These are phyloP conservation scores for Kazachstania africana DNA, from an alignment of 805 yeast genomes.

Conservation along the genomic window DNA sequence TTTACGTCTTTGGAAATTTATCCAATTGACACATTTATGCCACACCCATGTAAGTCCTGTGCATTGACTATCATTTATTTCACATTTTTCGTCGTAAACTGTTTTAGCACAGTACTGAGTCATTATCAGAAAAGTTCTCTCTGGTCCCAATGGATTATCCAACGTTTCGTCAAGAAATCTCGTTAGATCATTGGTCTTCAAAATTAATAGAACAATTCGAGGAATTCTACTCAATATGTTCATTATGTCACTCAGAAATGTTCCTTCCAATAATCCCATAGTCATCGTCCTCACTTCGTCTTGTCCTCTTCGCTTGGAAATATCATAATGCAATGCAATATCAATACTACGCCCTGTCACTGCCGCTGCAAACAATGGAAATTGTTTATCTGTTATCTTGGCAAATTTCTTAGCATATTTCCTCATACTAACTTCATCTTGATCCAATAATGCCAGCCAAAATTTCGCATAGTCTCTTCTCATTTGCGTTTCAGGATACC, in stretches of 20 bases:
- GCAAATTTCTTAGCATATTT: conserved; percentile 70
- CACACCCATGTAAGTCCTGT: conserved; percentile 21
- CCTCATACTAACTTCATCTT: conserved; percentile 54
- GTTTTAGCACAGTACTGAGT: conserved; percentile 80
- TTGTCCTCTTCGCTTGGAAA: conserved; percentile 40
- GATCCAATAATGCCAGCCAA: conserved; percentile 81
- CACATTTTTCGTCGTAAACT: conserved; percentile 57
- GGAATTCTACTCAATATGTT: conserved; percentile 69
- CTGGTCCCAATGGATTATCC: conserved; percentile 74
- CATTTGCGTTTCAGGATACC: conserved; percentile 68
- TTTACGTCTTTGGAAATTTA: conserved; percentile 17
- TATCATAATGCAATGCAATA: conserved; percentile 56
- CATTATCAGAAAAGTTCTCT: conserved; percentile 78
- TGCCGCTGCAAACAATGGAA: conserved; percentile 82
- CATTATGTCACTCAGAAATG: conserved; percentile 67
- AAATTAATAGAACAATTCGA: conserved; percentile 66
- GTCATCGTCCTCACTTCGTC: conserved; percentile 64
- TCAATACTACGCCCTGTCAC: conserved; percentile 88
- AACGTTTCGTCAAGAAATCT: conserved; percentile 78
- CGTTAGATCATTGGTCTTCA: conserved; percentile 90
- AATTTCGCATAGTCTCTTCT: conserved; percentile 78
- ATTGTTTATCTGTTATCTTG: conserved; percentile 61
- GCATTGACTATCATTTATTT: conserved; percentile 17
- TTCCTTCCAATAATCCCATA: conserved; percentile 44
- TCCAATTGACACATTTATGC: conserved; percentile 16